phyloP scores from a whole-genome alignment of 345 rosid genomes.

The Syzygium aromaticum region DNA sequence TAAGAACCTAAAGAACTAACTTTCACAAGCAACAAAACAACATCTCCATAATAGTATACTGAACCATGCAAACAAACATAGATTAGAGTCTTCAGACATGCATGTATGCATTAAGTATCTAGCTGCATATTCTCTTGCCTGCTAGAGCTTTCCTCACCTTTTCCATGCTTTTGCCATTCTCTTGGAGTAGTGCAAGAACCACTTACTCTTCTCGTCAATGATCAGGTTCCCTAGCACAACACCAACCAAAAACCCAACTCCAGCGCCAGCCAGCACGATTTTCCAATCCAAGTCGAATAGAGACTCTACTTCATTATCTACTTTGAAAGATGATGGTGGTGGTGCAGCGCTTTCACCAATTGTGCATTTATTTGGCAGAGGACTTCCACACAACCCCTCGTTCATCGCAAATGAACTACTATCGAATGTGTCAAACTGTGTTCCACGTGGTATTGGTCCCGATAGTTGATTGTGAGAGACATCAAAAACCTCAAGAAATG shows the following conservation, averaged over 20 bases:
- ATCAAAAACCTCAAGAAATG: not conserved
- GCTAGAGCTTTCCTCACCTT: not conserved
- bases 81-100: too few species aligned
- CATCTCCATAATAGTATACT: too few species aligned
- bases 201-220: not conserved
- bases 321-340: not conserved
- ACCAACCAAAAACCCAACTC: not conserved
- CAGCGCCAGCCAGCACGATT: not conserved
- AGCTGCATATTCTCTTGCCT: not conserved
- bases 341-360: not conserved
- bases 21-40: too few species aligned
- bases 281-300: not conserved
- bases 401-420: not conserved
- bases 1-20: too few species aligned
- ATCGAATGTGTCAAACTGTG: fast-evolving
- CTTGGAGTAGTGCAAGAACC: not conserved
- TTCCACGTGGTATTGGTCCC: not conserved
- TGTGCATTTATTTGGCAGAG: not conserved
- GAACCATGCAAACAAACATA: too few species aligned
- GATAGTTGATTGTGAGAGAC: not conserved
- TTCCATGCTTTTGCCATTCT: not conserved
- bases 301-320: not conserved
- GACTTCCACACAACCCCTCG: not conserved
- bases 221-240: not conserved
- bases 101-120: not conserved